phyloP scores from a whole-genome alignment of 2,329 filamentous ascomycete species.

The Thyridium curvatum region DNA sequence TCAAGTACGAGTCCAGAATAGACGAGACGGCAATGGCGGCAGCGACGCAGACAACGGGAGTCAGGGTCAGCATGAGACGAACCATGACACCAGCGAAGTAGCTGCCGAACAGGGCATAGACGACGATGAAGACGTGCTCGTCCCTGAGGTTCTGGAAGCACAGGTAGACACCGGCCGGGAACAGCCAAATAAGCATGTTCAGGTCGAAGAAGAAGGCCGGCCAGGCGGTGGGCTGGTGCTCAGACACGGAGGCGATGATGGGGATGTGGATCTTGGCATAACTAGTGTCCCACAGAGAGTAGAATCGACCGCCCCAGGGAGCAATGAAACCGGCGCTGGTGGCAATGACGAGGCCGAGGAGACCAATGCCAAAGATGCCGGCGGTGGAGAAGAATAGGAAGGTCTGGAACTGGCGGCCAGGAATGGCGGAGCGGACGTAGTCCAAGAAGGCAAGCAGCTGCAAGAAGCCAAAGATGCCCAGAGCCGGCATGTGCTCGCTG shows the following conservation, averaged over 20 bases:
- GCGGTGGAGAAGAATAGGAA: conserved; percentile 74
- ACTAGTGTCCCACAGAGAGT: conserved; percentile 97
- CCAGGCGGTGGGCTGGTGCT: conserved; percentile 98
- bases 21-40: conserved; percentile 83
- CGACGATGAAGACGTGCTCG: conserved; percentile 96
- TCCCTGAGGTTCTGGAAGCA: conserved; percentile 92
- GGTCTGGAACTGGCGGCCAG: conserved; percentile 89
- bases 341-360: conserved; percentile 73
- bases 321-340: conserved; percentile 89
- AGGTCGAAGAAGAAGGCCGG: conserved; percentile 99
- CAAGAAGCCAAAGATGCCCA: conserved; percentile 91
- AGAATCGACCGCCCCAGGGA: conserved; percentile 97
- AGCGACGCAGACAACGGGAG: conserved; percentile 91
- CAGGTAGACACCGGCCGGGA: conserved; percentile 96
- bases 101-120: conserved; percentile 92
- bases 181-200: conserved; percentile 97
- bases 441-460: conserved; percentile 91
- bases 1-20: conserved; percentile 81
- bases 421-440: conserved; percentile 81
- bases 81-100: conserved; percentile 99
- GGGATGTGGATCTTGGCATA: conserved; percentile 99
- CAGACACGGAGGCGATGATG: conserved; percentile 98
- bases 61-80: conserved; percentile 94
- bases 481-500: conserved; percentile 96
- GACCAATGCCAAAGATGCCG: conserved; percentile 64